Evolutionary conservation across 345 rosid species (phyloP).

Genomic region (Trapa incisa): DNA sequence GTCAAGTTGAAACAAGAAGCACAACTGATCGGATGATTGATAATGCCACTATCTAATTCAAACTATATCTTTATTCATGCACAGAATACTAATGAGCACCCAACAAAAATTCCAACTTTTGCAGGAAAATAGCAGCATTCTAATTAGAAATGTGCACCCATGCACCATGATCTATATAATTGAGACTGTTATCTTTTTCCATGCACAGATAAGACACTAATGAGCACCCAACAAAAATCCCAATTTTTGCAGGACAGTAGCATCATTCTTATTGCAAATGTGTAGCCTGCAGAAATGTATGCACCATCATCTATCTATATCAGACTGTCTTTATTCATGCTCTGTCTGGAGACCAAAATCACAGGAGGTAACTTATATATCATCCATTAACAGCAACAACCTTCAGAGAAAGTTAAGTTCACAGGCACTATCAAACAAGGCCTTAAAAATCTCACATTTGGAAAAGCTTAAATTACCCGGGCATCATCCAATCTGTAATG

Average conservation of each 20-base stretch:
- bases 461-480: neutral
- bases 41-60: too few species aligned
- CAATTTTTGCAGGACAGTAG: neutral
- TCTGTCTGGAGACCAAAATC: neutral
- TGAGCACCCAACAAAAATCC: neutral
- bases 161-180: too few species aligned
- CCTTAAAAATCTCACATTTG: neutral
- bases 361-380: neutral
- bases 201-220: too few species aligned
- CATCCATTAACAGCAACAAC: neutral
- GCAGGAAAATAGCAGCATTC: neutral
- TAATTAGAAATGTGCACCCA: neutral
- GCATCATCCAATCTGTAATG: neutral
- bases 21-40: too few species aligned
- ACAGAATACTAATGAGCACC: neutral
- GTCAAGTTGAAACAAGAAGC: too few species aligned
- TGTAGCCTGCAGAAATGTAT: neutral
- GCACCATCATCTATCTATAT: neutral
- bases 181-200: too few species aligned
- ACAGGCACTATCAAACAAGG: neutral
- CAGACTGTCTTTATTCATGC: neutral
- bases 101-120: neutral
- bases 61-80: too few species aligned
- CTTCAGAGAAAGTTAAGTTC: neutral
- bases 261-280: neutral